Evolutionary conservation across 768 basidiomycete genomes (phyloP).

Genomic region (Leccinum obscurum): DNA sequence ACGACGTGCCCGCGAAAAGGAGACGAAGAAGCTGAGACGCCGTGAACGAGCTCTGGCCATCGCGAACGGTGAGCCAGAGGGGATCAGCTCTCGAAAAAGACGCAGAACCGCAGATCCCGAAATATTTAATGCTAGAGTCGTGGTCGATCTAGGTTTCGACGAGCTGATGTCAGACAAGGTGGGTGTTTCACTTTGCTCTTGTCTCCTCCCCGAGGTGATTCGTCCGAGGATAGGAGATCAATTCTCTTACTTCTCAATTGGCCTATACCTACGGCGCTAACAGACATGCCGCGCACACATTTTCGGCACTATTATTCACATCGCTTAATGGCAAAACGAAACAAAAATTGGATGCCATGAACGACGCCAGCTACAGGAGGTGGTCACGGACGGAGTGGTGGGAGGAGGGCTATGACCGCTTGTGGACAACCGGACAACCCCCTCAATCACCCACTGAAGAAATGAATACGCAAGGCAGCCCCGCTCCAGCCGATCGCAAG

Average conservation of each 20-base stretch:
- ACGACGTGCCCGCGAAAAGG: conserved; percentile 75
- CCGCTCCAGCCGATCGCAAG: conserved; percentile 36
- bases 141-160: conserved; percentile 91
- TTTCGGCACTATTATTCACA: conserved; percentile 74
- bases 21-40: conserved; percentile 74
- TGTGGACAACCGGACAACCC: conserved; percentile 50
- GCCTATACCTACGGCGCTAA: conserved; percentile 92
- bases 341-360: conserved; percentile 61
- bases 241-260: conserved; percentile 85
- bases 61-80: conserved; percentile 47
- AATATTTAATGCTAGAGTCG: conserved; percentile 61
- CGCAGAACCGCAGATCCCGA: conserved; percentile 37
- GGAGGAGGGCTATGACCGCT: conserved; percentile 66
- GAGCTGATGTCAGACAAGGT: conserved; percentile 93
- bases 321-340: conserved; percentile 74
- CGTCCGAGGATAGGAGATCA: conserved; percentile 68
- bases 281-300: conserved; percentile 66
- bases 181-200: conserved; percentile 33
- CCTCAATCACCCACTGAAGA: conserved; percentile 3
- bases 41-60: conserved; percentile 54
- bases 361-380: conserved; percentile 67
- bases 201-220: conserved; percentile 14
- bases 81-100: conserved; percentile 15
- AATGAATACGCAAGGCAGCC: not conserved
- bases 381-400: conserved; percentile 89